phyloP scores from a whole-genome alignment of 2,329 filamentous ascomycete species.

The Chrysosporium keratinophilum region DNA sequence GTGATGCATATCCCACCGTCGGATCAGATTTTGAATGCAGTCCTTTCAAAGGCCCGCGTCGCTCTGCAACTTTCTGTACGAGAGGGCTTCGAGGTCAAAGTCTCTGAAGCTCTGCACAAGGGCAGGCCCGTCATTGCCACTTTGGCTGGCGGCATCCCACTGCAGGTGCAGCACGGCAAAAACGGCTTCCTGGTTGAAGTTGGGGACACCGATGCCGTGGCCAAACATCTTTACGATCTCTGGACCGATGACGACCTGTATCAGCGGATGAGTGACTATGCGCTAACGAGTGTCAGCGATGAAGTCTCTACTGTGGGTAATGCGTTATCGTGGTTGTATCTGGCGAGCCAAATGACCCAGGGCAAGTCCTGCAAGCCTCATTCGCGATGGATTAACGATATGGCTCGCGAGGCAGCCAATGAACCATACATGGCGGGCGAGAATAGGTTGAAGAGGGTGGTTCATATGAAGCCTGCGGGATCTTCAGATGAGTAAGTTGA shows the following conservation, averaged over 20 bases:
- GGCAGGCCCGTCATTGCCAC: conserved; percentile 69
- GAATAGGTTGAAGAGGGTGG: conserved; percentile 43
- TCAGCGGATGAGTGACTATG: conserved; percentile 54
- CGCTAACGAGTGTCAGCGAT: conserved; percentile 59
- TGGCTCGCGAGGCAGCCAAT: conserved; percentile 57
- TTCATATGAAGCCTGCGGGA: conserved; percentile 13
- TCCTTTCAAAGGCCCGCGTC: conserved; percentile 62
- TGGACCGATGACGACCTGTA: conserved; percentile 43
- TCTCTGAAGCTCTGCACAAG: conserved; percentile 71
- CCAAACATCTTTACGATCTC: conserved; percentile 15
- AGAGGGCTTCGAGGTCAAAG: conserved; percentile 79
- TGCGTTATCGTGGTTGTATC: conserved; percentile 63
- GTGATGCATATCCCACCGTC: conserved; percentile 67
- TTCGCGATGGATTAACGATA: conserved; percentile 61
- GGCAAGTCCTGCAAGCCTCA: conserved; percentile 49
- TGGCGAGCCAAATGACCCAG: conserved; percentile 57
- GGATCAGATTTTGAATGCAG: conserved; percentile 67
- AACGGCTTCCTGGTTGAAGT: conserved; percentile 65
- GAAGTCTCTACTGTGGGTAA: conserved; percentile 76
- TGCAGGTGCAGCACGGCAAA: conserved; percentile 62
- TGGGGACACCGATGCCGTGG: conserved; percentile 60
- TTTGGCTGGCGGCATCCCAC: conserved; percentile 64
- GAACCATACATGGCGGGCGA: conserved; percentile 50
- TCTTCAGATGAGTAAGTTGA: not conserved
- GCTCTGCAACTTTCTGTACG: conserved; percentile 69